Base-by-base conservation (phyloP, 169 alveolate species). In the Eimeria acervulina region DNA sequence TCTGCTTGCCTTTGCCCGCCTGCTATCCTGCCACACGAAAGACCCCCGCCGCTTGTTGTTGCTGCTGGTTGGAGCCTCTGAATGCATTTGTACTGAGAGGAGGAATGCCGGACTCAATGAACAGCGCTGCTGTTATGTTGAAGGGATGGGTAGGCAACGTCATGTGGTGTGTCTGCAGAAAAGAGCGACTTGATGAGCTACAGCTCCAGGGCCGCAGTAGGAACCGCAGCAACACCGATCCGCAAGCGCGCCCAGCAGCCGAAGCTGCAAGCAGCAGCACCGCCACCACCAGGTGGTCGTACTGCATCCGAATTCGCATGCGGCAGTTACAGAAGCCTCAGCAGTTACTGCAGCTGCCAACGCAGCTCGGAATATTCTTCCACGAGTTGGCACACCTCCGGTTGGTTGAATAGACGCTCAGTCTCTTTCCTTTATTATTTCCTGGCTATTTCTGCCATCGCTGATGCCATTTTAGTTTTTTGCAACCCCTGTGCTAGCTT, bases 371-470 rank as follows among this genome's bases (percentile, higher is more conserved):
- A 0, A 83, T 96, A 1, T 72, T 96, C 90, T 96, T 96, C 68
- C 97, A 96, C 90, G 97, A 96, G 74, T 59, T 96, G 55, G 96
- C 97, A 33, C 97, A 96, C 33, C 95, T 96, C 33, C 28, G 96
- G 96, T 93, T 12, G 44, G 89, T 31, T 42, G 44, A 70, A 81
- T 15, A 10, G 36, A 6, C 70, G 6, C 31, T 17, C 70, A 80
- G 70, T n/a, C 55, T 28, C 31, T 23, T 21, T 47, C 31, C 68
- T 68, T 33, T 1, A 33, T 23, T 26, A 31, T 33, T 68, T 68
- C 26, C 1, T 68, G 80, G 36, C 21, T n/a, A 17, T 7, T 8
- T 66, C 26, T 31, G 78, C 26, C 23, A 31, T 66, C 7, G 6
- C n/a, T 26, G 78, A 38, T 38, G 68, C 33, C 90, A 28, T 38